These are phyloP conservation scores for Microsporum audouinii DNA, from an alignment of 2,329 filamentous ascomycete genomes.

Conservation along the genomic window DNA sequence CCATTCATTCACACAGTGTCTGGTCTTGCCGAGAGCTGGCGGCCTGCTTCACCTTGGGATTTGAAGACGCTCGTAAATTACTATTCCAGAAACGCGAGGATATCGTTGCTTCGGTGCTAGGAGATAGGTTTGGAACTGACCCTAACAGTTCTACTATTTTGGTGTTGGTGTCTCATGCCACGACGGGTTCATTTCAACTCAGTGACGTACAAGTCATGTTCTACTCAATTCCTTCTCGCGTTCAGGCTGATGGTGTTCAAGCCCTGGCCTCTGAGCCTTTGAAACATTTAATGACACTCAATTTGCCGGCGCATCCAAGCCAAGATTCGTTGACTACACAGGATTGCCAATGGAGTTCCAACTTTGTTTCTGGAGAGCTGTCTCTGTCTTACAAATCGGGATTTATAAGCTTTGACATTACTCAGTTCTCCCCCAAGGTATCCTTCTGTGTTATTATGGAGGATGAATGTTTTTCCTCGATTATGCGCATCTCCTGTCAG, in stretches of 20 bases:
- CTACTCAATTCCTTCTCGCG: conserved; percentile 27
- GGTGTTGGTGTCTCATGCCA: conserved; percentile 31
- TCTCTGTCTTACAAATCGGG: conserved; percentile 31
- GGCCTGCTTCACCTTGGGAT: conserved; percentile 29
- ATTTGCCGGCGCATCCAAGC: conserved; percentile 24
- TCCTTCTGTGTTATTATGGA: conserved; percentile 30
- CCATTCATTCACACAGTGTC: conserved; percentile 23
- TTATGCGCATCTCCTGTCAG: conserved; percentile 34
- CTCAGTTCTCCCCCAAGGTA: conserved; percentile 31
- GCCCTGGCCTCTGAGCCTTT: conserved; percentile 25
- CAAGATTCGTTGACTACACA: conserved; percentile 18
- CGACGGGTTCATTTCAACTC: conserved; percentile 20
- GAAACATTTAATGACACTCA: conserved; percentile 28
- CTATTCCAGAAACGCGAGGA: conserved; percentile 33
- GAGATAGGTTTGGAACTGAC: conserved; percentile 21
- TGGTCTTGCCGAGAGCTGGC: conserved; percentile 23
- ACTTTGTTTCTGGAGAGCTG: conserved; percentile 29
- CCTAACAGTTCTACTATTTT: conserved; percentile 27
- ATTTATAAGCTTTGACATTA: conserved; percentile 34
- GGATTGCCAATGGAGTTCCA: conserved; percentile 29
- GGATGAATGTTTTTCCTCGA: conserved; percentile 29
- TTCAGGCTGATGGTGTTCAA: conserved; percentile 15
- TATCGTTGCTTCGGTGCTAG: conserved; percentile 27
- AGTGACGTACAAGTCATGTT: conserved; percentile 30
- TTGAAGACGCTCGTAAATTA: conserved; percentile 32